These are phyloP conservation scores for Aspergillus pseudoterreus DNA, from an alignment of 2,329 filamentous ascomycete species.

Conservation along the genomic window DNA sequence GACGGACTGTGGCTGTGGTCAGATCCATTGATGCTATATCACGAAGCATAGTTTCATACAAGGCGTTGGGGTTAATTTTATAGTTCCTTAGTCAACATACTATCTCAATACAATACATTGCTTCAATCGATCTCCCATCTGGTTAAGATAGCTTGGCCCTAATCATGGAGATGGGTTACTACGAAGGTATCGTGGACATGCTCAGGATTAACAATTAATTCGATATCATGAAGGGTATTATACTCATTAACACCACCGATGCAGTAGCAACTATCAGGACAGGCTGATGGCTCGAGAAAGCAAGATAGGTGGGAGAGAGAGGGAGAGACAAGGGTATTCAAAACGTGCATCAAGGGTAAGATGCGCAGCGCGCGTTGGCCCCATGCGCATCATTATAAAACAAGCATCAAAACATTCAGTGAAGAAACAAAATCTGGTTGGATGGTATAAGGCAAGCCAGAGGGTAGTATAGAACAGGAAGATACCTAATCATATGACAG, in stretches of 20 bases:
- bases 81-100: too few species aligned
- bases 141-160: too few species aligned
- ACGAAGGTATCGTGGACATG: background rate
- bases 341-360: constrained; percentile 2
- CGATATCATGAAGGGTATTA: constrained; percentile 9
- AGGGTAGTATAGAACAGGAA: constrained; percentile 15
- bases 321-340: constrained; percentile 1
- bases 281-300: background rate
- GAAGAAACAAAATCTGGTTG: constrained; percentile 3
- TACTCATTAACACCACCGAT: constrained; percentile 5
- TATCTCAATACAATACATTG: background rate
- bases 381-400: constrained; percentile 6
- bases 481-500: background rate
- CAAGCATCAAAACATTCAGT: constrained; percentile 14
- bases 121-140: too few species aligned
- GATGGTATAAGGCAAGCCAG: constrained; percentile 4
- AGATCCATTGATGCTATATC: constrained; percentile 10
- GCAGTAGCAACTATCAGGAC: background rate
- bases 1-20: constrained; percentile 26
- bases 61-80: background rate
- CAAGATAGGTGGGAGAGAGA: background rate
- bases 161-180: too few species aligned
- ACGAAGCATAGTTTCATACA: background rate
- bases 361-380: background rate
- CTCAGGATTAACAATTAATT: background rate